phyloP scores from a whole-genome alignment of 1,139 yeast species.

The Candida sanyaensis region DNA sequence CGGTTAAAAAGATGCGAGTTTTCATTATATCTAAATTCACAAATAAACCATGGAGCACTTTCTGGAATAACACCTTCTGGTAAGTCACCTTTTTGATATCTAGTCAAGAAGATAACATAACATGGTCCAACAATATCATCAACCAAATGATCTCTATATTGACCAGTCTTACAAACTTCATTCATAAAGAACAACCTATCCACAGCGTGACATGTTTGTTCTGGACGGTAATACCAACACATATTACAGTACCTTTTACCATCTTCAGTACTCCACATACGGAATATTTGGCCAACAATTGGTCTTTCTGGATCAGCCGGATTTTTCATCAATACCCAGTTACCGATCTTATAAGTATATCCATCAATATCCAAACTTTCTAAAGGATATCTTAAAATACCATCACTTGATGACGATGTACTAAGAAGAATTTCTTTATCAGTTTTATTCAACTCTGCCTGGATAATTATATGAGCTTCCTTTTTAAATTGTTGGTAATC shows the following conservation, averaged over 20 bases:
- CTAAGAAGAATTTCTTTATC: conserved; percentile 77
- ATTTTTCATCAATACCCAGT: conserved; percentile 88
- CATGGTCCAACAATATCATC: conserved; percentile 91
- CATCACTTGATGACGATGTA: conserved; percentile 58
- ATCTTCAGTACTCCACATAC: conserved; percentile 86
- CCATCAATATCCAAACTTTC: conserved; percentile 76
- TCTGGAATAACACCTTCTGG: conserved; percentile 61
- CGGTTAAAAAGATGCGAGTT: conserved; percentile 87
- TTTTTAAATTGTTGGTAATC: conserved; percentile 47
- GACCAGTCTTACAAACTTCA: conserved; percentile 96
- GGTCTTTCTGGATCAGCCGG: conserved; percentile 89
- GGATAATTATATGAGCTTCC: conserved; percentile 60
- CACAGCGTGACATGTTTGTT: conserved; percentile 91
- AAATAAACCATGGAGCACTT: conserved; percentile 85
- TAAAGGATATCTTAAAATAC: conserved; percentile 68
- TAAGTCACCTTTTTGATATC: conserved; percentile 94
- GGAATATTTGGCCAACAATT: conserved; percentile 88
- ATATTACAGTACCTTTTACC: conserved; percentile 89
- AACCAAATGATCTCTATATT: conserved; percentile 89
- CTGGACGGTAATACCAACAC: conserved; percentile 98
- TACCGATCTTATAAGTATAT: conserved; percentile 80
- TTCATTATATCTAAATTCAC: conserved; percentile 94
- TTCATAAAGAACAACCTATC: conserved; percentile 89
- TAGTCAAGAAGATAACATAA: conserved; percentile 90
- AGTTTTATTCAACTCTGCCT: conserved; percentile 74